phyloP scores from a whole-genome alignment of 2,329 filamentous ascomycete genomes.

The Fusarium buharicum region DNA sequence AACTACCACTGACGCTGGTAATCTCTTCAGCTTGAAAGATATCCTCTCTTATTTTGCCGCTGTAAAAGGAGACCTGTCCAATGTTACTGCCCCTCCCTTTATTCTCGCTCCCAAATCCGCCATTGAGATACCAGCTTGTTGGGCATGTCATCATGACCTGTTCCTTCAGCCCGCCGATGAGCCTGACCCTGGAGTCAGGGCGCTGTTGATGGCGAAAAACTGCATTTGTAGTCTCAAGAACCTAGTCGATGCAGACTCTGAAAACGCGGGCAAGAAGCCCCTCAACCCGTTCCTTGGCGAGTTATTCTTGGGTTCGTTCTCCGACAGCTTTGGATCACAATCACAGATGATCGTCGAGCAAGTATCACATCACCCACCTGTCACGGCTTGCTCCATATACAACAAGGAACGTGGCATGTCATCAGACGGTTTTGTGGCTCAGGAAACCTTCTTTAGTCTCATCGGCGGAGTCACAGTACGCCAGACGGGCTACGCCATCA shows the following conservation, averaged over 20 bases:
- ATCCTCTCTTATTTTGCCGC: slow-evolving; percentile 22
- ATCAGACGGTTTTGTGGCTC: slow-evolving; percentile 9
- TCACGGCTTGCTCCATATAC: slow-evolving; percentile 53
- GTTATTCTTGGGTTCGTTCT: slow-evolving; percentile 57
- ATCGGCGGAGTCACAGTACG: slow-evolving; percentile 17
- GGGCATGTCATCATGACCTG: slow-evolving; percentile 49
- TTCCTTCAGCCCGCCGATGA: slow-evolving; percentile 24
- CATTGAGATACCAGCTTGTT: slow-evolving; percentile 62
- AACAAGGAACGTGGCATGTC: slow-evolving; percentile 23
- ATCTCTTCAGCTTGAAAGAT: slow-evolving; percentile 10
- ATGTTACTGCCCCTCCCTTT: slow-evolving; percentile 62
- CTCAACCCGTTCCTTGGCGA: slow-evolving; percentile 65
- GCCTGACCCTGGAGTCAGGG: slow-evolving; percentile 19
- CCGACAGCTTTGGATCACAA: slow-evolving; percentile 38
- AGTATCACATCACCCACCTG: slow-evolving; percentile 64
- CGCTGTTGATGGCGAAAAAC: slow-evolving; percentile 10
- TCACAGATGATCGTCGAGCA: slow-evolving; percentile 56
- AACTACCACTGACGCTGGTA: background rate
- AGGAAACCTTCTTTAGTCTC: slow-evolving; percentile 23
- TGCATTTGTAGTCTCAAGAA: slow-evolving; percentile 23
- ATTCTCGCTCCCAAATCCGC: slow-evolving; percentile 61
- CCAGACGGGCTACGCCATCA: slow-evolving; percentile 19
- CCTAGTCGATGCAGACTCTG: slow-evolving; percentile 11
- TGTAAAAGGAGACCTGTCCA: slow-evolving; percentile 62
- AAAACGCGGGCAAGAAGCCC: slow-evolving; percentile 55